Base-by-base conservation (phyloP, 140 eudicot species). In the Bidens hawaiensis region DNA sequence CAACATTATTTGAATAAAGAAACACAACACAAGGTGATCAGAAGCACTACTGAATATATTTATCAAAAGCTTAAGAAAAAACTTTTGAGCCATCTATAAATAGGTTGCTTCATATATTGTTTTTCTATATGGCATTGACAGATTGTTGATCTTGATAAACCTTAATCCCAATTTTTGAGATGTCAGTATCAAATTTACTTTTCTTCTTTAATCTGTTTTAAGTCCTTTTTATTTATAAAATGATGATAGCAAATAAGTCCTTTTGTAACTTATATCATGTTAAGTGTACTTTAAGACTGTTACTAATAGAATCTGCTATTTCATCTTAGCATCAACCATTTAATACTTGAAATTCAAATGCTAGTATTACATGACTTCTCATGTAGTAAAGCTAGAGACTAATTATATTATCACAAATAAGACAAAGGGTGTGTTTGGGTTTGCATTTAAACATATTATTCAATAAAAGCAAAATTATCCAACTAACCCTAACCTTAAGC, bases 401-500 rank as follows among this genome's bases (percentile, higher is more conserved):
- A n/a, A n/a, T n/a, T n/a, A n/a, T n/a, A n/a, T n/a, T n/a, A n/a
- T n/a, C 59, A 52, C 19, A 24, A 52, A 52, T 52, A 4, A 22
- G 18, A 52, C 7, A 3, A 25, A 52, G 8, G 36, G 18, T 4
- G 11, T 25, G 59, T 22, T 23, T 52, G 59, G n/a, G 14, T 13
- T 13, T 25, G 59, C 34, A 25, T 14, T 48, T 24, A 23, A 52
- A 52, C 6, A 7, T 24, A 28, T 56, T 27, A 28, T 7, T 27
- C 27, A 7, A 55, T 28, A 27, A 6, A 15, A 14, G 42, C 28
- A 15, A 27, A 6, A 2, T n/a, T 55, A 56, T 43, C 62, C 25
- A 30, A 16, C 43, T 56, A 56, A 14, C 42, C 60, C 22, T n/a
- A n/a, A 55, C 36, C 62, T 55, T 16, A 55, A 55, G 62, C 23